Base-by-base conservation (phyloP, 2,329 filamentous ascomycete genomes). In the Colletotrichum theobromicola region DNA sequence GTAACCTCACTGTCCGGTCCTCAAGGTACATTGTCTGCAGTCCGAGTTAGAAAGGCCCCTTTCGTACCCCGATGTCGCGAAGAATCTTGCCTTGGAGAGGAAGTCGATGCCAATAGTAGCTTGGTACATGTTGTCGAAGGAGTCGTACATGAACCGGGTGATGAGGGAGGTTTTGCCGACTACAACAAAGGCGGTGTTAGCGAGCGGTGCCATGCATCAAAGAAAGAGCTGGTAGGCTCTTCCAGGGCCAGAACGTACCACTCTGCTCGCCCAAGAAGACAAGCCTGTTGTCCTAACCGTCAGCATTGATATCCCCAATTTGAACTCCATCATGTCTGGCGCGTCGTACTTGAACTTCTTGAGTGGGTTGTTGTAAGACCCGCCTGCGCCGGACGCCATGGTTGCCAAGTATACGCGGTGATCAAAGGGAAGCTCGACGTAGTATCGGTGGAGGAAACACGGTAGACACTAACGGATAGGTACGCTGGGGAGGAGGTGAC, bases 91-190 rank as follows among this genome's bases (percentile, higher is more conserved):
- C 93, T 99, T 99, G 82, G 96, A 98, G 79, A 99, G 92, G 84
- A 99, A 99, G 87, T 99, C 97, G 88, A 99, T 99, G 82, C 97
- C 97, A 83, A 99, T 98, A 50, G 97, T 99, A 72, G 97, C 97
- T 87, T 99, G 97, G 88, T 99, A 99, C 90, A 96, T 98, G 87
- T 98, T 98, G 89, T 99, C 97, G 89, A 99, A 99, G 62, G 97
- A 98, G 87, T 99, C 97, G 90, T 99, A 99, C 97, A 99, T 99
- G 90, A 99, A 99, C 78, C 97, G 93, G 78, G 97, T 99, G 84
- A 99, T 99, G 80, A 99, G 88, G 76, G 97, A 99, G 35, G 97
- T 99, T 89, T 99, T 99, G 83, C 97, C 97, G 81, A 99, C 97
- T 98, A 84, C 77, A 67, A 37, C 35, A 61, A 26, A 62, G 32